Evolutionary conservation across 2,329 filamentous ascomycete species (phyloP), one percentile per base, ranked within the genome.

Genomic region (Mollisia scopiformis): DNA sequence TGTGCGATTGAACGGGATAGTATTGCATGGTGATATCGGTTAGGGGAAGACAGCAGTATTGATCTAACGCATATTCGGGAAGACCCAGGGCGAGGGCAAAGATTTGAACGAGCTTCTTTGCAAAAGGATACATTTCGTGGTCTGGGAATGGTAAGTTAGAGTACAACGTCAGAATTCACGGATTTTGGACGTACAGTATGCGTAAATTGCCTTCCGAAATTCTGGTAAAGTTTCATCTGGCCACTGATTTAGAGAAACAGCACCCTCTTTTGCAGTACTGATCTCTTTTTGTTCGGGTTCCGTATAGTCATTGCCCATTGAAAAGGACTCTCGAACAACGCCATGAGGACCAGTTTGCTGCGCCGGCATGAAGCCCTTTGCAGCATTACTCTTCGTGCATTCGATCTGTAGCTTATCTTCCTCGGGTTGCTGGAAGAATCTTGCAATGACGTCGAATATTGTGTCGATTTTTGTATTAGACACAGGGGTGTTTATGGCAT

Each of bases 211-310:
- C 23, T 52, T 58, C 6, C 46, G 31, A n/a, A 58, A 52, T 27
- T 58, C 55, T n/a, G 55, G 55, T 1, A 58, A n/a, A 16, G 41
- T 47, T 6, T 51, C 46, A 10, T 58, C 55, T 51, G 55, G 55
- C 55, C 55, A 58, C 31, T 52, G 55, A 31, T 58, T 58, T 21
- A 58, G 55, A n/a, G 47, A 23, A 3, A 52, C 33, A 10, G 55
- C 39, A 39, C 47, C 55, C 8, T 33, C 33, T 19, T 28, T 8
- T 4, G 46, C 46, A 33, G 14, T 27, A 19, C 51, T 57, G 33
- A 50, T 57, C 23, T 37, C 49, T 5, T 57, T 43, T 16, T 57
- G 55, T 46, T 57, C 55, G 13, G 46, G 43, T 2, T 57, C 43
- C 13, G 55, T 49, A 33, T 37, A 51, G 13, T 57, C 55, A 5